A percentile compares a stretch with the other conserved stretches of the same genome.
phyloP scores from a whole-genome alignment of 2,329 filamentous ascomycete species.

The Talaromyces sp. region DNA sequence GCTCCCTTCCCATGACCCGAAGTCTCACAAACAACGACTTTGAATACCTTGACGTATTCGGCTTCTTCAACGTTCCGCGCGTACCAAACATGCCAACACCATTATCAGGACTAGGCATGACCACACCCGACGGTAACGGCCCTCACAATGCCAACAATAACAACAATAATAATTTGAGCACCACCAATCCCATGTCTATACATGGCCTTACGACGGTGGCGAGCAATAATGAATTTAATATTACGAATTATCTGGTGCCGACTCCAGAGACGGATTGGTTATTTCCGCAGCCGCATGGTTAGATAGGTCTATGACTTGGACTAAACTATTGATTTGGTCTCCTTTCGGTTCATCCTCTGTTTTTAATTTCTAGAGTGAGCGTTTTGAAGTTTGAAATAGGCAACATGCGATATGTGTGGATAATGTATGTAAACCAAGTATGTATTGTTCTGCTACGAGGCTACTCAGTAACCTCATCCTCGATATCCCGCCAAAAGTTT shows the following conservation, averaged over 20 bases:
- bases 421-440: background rate
- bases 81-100: constrained; percentile 51
- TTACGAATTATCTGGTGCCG: constrained; percentile 48
- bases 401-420: background rate
- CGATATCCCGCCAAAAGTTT: background rate
- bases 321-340: background rate
- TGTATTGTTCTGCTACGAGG: constrained; percentile 1
- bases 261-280: constrained; percentile 50
- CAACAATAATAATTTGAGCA: constrained; percentile 25
- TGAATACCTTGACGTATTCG: constrained; percentile 89
- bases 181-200: constrained; percentile 38
- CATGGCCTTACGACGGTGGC: constrained; percentile 33
- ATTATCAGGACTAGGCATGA: constrained; percentile 1
- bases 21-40: constrained; percentile 61
- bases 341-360: background rate
- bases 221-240: constrained; percentile 42
- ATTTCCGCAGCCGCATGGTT: constrained; percentile 28
- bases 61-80: constrained; percentile 89
- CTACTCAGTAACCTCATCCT: background rate
- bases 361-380: background rate
- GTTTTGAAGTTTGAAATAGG: too few species aligned
- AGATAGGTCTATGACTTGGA: background rate
- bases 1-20: constrained; percentile 5
- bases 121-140: background rate
- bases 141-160: constrained; percentile 25